phyloP scores from a whole-genome alignment of 2,329 filamentous ascomycete genomes.

The Myriangium duriaei region DNA sequence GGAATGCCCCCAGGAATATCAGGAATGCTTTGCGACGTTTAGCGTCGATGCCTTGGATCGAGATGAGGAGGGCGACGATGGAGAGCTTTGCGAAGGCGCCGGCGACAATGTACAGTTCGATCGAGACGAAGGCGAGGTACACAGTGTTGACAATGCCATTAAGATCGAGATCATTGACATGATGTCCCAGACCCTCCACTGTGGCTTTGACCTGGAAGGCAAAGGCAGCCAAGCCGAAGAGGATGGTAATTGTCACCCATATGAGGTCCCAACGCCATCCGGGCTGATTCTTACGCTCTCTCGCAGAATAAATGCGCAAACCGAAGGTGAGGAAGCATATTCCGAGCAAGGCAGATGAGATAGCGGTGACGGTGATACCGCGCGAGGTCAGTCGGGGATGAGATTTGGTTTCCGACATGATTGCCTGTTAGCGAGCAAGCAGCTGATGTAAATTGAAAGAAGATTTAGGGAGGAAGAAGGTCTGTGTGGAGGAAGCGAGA shows the following conservation, averaged over 20 bases:
- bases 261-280: constrained; percentile 6
- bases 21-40: constrained; percentile 2
- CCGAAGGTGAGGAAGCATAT: not conserved
- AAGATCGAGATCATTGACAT: not conserved
- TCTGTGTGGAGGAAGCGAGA: not conserved
- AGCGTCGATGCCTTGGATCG: constrained; percentile 4
- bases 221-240: not conserved
- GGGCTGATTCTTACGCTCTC: not conserved
- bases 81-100: not conserved
- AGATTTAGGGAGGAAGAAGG: not conserved
- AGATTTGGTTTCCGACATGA: too few relatives aligned
- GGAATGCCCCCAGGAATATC: constrained; percentile 1
- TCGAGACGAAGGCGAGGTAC: constrained; percentile 1
- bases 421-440: too few relatives aligned
- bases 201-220: not conserved
- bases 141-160: not conserved
- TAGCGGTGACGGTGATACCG: not conserved
- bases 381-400: too few relatives aligned
- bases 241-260: constrained; percentile 2
- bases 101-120: constrained; percentile 1
- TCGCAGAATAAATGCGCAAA: not conserved
- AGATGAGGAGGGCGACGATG: constrained; percentile 5
- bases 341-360: not conserved
- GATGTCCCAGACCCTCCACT: constrained; percentile 2
- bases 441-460: too few relatives aligned